A percentile compares a stretch with the other conserved stretches of the same genome.
These are phyloP conservation scores for Macrocybe gigantea DNA, from an alignment of 768 basidiomycete genomes.

Conservation along the genomic window DNA sequence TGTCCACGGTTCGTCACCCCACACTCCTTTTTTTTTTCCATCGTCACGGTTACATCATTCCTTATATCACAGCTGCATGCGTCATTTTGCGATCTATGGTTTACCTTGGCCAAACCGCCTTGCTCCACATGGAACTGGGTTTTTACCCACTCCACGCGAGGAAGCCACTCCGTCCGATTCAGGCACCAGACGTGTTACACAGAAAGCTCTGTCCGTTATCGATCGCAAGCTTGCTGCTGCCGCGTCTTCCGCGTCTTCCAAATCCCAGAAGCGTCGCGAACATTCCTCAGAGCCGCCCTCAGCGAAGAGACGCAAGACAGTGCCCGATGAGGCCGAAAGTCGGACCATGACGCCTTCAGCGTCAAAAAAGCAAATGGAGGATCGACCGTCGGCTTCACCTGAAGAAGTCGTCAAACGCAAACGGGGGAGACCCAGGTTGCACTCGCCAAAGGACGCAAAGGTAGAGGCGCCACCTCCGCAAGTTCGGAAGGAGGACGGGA, in stretches of 20 bases:
- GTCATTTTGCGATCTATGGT: slow-evolving; percentile 74
- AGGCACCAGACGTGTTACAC: slow-evolving; percentile 41
- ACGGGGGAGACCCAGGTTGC: slow-evolving; percentile 35
- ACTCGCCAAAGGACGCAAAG: slow-evolving; percentile 17
- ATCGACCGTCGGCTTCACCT: slow-evolving; percentile 8
- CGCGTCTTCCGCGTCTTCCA: slow-evolving; percentile 20
- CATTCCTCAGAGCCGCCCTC: slow-evolving; percentile 30
- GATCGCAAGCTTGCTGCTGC: slow-evolving; percentile 51
- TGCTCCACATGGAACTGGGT: slow-evolving; percentile 38
- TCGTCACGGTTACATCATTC: background rate
- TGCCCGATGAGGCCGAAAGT: slow-evolving; percentile 3
- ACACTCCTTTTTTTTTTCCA: slow-evolving; percentile 7
- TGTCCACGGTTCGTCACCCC: slow-evolving; percentile 61
- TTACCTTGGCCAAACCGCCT: slow-evolving; percentile 66
- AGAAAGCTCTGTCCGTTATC: slow-evolving; percentile 41
- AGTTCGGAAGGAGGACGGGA: slow-evolving; percentile 18
- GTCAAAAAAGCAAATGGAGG: slow-evolving; percentile 3
- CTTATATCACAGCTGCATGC: slow-evolving; percentile 52
- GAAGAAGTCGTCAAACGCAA: slow-evolving; percentile 24
- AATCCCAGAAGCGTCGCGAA: slow-evolving; percentile 24
- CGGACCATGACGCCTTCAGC: too few relatives aligned
- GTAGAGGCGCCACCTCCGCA: slow-evolving; percentile 13
- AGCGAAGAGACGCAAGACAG: slow-evolving; percentile 48
- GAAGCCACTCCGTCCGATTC: slow-evolving; percentile 43
- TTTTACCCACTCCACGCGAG: slow-evolving; percentile 45